Evolutionary conservation across 352 stramenopile genomes (phyloP), one percentile per base, ranked within the genome.

Genomic region (Thalassiosira exigua): DNA sequence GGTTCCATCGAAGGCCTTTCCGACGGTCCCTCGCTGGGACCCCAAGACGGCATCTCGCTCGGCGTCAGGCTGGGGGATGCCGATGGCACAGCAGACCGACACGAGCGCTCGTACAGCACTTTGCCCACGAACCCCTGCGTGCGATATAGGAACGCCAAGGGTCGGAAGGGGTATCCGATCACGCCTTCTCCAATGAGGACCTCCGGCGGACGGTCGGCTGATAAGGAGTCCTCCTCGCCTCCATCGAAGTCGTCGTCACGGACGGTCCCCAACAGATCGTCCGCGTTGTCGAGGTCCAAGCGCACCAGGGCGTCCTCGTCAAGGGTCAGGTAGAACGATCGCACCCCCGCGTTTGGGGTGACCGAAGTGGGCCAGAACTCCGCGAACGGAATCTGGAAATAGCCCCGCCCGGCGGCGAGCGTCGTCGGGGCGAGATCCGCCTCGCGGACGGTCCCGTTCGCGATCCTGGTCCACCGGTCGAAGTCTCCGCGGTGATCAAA

Each of bases 251-350:
- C 27, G n/a, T 75, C 66, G 46, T 66, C 30, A 27, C 68, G 66
- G n/a, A 39, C 57, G 2, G 54, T 52, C 41, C 53, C 66, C 39
- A 75, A 30, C 14, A 7, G 5, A n/a, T 67, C 29, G 11, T 3
- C 54, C 22, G 19, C 39, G n/a, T 26, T 3, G 5, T 56, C 30
- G 11, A 58, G 11, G 39, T 75, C 41, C 60, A 51, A 60, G 41
- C 60, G 73, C 41, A 79, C 21, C 30, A 72, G 52, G n/a, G 69
- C 54, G 36, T 14, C 26, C 14, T 26, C 61, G 39, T 59, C 12
- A 3, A 78, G 54, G 19, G 69, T 64, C n/a, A 78, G 11, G 65
- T 69, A 71, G 60, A 78, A 78, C 26, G 69, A 78, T 29, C 39
- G 42, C 11, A 78, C 42, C 11, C 57, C 58, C 21, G 50, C 57